Evolutionary conservation across 768 basidiomycete genomes (phyloP), one percentile per base, ranked within the genome.

Genomic region (Trametopsis cervina): DNA sequence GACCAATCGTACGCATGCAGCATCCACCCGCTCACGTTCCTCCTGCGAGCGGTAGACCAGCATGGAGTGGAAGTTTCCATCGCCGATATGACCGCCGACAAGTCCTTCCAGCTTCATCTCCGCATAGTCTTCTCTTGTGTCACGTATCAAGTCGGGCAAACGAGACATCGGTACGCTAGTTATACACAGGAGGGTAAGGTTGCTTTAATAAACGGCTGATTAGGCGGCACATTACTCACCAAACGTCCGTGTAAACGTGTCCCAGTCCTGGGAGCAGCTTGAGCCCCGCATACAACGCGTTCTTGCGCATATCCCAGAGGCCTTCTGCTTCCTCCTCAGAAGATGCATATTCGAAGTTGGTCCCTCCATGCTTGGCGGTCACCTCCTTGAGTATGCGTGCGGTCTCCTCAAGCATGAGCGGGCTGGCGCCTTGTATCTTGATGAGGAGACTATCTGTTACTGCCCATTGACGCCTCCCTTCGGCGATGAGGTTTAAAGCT

Each of bases 341-440:
- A 43, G 71, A 73, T 0, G 89, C 86, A 12, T 89, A 72, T 54
- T 76, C 68, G 50, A 88, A 87, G 4, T 77, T 75, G 7, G 72
- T 74, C 2, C 83, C 86, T 0, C 85, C 85, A 49, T 92, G 74
- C 58, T 75, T 77, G 60, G 73, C 69, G 7, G 77, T 72, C 24
- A 89, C 69, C 42, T 65, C 65, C 53, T 79, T 69, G 21, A 84
- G 80, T 13, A 83, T 70, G 4, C 68, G 66, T 0, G 82, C 77
- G 0, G 81, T 80, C 54, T 85, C 84, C 2, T 68, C 60, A n/a
- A 89, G 65, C 2, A 81, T 74, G 1, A 72, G 66, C 0, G 69
- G 66, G 1, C 81, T 76, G 7, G 81, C 74, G 10, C 87, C 87
- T 57, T 90, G 87, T 62, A 95, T 81, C 63, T 92, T 90, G 75